Percentiles rank a stretch among this genome's conserved stretches.
These are phyloP conservation scores for Ceratorhiza oryzae-sativae DNA, from an alignment of 1,284 basidiomycete species.

Conservation along the genomic window DNA sequence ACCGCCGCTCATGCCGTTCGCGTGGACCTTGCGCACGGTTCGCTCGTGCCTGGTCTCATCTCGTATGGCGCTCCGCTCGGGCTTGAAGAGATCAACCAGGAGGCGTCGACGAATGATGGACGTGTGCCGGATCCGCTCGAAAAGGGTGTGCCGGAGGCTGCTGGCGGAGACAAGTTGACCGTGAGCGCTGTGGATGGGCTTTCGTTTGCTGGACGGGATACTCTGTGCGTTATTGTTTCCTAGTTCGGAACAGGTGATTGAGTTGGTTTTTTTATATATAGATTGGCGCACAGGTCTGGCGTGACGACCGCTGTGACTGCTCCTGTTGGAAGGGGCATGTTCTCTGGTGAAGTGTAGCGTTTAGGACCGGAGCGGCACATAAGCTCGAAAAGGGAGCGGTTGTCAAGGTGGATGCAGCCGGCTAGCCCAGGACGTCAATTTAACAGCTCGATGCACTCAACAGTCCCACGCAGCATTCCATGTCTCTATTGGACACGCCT, in stretches of 20 bases:
- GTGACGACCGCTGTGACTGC: conserved; percentile 65
- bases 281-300: conserved; percentile 55
- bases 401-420: conserved; percentile 57
- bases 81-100: conserved; percentile 56
- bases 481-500: conserved; percentile 62
- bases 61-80: conserved; percentile 53
- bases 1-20: conserved; percentile 9
- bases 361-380: conserved; percentile 68
- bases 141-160: conserved; percentile 43
- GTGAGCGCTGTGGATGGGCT: conserved; percentile 77
- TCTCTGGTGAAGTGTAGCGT: conserved; percentile 68
- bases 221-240: conserved; percentile 59
- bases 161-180: conserved; percentile 61
- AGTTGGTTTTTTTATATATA: neutral
- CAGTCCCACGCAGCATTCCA: conserved; percentile 68
- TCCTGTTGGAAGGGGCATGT: conserved; percentile 51
- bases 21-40: conserved; percentile 54
- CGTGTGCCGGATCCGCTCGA: conserved; percentile 60
- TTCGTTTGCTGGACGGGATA: conserved; percentile 71
- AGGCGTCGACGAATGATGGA: conserved; percentile 74
- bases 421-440: neutral
- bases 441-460: neutral
- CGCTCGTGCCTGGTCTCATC: conserved; percentile 52
- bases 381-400: conserved; percentile 73
- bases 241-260: neutral